These are phyloP conservation scores for Phytophthora cajani DNA, from an alignment of 352 stramenopile genomes.

Conservation along the genomic window DNA sequence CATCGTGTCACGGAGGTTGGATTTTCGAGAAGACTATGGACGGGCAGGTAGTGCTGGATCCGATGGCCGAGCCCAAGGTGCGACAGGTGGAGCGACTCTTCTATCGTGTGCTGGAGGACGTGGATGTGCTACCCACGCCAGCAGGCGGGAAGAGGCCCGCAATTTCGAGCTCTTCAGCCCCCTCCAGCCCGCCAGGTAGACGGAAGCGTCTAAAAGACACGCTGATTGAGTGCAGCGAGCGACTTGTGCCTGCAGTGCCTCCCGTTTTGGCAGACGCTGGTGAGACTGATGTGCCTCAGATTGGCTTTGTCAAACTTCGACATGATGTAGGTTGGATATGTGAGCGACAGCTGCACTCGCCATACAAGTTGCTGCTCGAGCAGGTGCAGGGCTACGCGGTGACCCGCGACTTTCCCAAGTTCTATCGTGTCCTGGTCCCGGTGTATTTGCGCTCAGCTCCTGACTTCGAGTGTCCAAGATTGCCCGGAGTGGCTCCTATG, in stretches of 20 bases:
- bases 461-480: slow-evolving; percentile 77
- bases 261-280: slow-evolving; percentile 16
- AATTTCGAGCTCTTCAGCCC: slow-evolving; percentile 10
- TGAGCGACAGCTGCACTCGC: slow-evolving; percentile 57
- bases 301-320: slow-evolving; percentile 82
- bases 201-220: slow-evolving; percentile 74
- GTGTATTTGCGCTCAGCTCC: slow-evolving; percentile 75
- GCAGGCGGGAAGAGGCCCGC: slow-evolving; percentile 18
- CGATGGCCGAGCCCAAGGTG: slow-evolving; percentile 60
- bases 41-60: slow-evolving; percentile 77
- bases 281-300: slow-evolving; percentile 37
- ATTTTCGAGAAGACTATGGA: slow-evolving; percentile 91
- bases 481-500: slow-evolving; percentile 71
- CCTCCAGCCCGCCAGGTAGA: slow-evolving; percentile 44
- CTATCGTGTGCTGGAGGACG: slow-evolving; percentile 77
- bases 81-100: slow-evolving; percentile 82
- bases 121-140: slow-evolving; percentile 70
- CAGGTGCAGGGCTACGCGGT: slow-evolving; percentile 77
- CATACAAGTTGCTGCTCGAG: slow-evolving; percentile 62
- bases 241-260: slow-evolving; percentile 54
- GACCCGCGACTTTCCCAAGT: slow-evolving; percentile 71
- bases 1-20: slow-evolving; percentile 75
- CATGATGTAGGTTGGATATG: slow-evolving; percentile 86
- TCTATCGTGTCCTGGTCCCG: slow-evolving; percentile 77
- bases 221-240: slow-evolving; percentile 82